Evolutionary conservation across 192 early-diverging fungal genomes (phyloP).

Genomic region (Backusella liffmaniae): DNA sequence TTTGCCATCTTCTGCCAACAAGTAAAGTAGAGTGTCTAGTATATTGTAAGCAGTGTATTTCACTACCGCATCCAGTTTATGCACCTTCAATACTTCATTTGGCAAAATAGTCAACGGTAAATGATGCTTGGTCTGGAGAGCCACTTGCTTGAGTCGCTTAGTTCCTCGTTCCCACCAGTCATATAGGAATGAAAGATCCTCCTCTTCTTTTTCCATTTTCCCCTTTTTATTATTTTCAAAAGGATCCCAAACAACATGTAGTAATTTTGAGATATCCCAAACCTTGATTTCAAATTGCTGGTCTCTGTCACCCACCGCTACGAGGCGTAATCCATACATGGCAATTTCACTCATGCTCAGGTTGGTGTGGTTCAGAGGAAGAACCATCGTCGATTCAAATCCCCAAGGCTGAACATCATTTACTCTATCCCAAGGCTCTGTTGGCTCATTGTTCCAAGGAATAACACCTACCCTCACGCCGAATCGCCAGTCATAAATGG

Average conservation of each 20-base stretch:
- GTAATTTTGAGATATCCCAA: slow-evolving; percentile 27
- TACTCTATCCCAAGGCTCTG: neutral
- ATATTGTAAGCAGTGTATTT: slow-evolving; percentile 29
- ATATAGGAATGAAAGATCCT: neutral
- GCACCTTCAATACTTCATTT: neutral
- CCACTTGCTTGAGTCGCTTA: neutral
- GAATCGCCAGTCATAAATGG: slow-evolving; percentile 38
- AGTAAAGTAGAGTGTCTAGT: slow-evolving; percentile 11
- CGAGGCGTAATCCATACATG: slow-evolving; percentile 12
- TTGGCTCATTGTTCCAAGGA: slow-evolving; percentile 17
- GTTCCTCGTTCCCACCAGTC: slow-evolving; percentile 20
- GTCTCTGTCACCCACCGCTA: slow-evolving; percentile 31
- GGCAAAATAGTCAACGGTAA: neutral
- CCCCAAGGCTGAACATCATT: slow-evolving; percentile 25
- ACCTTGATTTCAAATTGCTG: slow-evolving; percentile 25
- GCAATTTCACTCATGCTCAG: slow-evolving; percentile 6
- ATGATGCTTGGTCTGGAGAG: neutral
- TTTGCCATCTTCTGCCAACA: slow-evolving; percentile 22
- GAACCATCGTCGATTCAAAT: slow-evolving; percentile 23
- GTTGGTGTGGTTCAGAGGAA: slow-evolving; percentile 1
- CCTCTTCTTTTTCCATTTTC: neutral
- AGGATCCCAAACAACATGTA: slow-evolving; percentile 21
- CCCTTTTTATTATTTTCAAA: neutral
- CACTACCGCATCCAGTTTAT: slow-evolving; percentile 12
- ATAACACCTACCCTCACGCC: slow-evolving; percentile 26